Evolutionary conservation across 306 rosid genomes (phyloP).

Genomic region (Cicer judaicum): DNA sequence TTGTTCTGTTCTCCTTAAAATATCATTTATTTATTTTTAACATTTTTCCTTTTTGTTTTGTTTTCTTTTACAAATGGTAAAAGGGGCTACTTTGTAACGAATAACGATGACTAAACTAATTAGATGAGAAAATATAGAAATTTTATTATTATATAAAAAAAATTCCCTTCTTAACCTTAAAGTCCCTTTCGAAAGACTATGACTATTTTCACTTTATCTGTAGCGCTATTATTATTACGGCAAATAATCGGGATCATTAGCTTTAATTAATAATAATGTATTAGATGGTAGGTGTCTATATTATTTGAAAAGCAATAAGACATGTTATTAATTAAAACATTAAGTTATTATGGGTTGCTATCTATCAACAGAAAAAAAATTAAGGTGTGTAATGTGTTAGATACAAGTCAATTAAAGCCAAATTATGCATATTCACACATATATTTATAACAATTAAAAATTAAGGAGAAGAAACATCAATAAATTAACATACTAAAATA

Average conservation of each 20-base stretch:
- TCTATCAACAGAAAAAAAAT: not conserved
- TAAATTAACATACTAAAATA: not conserved
- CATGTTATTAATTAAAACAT: not conserved
- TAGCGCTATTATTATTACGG: not conserved
- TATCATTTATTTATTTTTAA: not conserved
- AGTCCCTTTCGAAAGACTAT: conserved; percentile 12
- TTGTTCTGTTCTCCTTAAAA: not conserved
- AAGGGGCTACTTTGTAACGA: too few species aligned
- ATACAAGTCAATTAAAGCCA: not conserved
- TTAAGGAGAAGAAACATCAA: not conserved
- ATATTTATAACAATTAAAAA: too few species aligned
- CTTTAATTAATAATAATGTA: not conserved
- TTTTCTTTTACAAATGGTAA: too few species aligned
- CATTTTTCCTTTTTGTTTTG: too few species aligned
- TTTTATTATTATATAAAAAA: too few species aligned
- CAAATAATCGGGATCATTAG: not conserved
- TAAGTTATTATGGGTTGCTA: not conserved
- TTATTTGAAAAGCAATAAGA: conserved; percentile 22
- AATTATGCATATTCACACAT: not conserved
- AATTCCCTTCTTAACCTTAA: not conserved
- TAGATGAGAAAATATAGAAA: too few species aligned
- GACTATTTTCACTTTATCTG: conserved; percentile 7
- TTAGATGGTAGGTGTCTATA: conserved; percentile 1
- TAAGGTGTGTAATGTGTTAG: not conserved
- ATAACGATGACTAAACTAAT: too few species aligned